Percentiles rank a stretch among this genome's conserved stretches.
These are phyloP conservation scores for Mixia osmundae DNA, from an alignment of 1,284 basidiomycete genomes.

Conservation along the genomic window DNA sequence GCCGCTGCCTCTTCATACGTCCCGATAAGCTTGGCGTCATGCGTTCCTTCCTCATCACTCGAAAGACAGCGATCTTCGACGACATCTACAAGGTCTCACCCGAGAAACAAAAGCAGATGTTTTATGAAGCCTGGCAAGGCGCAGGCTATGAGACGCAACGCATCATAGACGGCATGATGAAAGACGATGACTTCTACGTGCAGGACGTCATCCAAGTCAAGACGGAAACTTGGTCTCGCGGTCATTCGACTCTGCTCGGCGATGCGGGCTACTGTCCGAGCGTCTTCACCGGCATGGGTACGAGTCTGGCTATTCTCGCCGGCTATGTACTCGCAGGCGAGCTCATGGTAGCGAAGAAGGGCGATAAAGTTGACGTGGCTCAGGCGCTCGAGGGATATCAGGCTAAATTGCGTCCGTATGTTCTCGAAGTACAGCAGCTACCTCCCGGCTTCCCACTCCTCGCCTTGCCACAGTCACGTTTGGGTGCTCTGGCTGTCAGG, in stretches of 20 bases:
- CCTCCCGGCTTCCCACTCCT: no score
- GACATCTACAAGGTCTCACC: neutral
- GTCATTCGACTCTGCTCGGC: conserved; percentile 10
- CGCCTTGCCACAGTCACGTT: no score
- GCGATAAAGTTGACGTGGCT: no score
- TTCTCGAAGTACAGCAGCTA: no score
- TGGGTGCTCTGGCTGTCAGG: no score
- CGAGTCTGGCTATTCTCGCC: conserved; percentile 10
- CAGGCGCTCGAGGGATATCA: no score
- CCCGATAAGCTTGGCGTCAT: no score
- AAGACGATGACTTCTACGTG: conserved; percentile 12
- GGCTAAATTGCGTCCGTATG: no score
- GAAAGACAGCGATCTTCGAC: neutral
- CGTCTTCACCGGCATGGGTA: conserved; percentile 13
- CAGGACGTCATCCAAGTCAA: conserved; percentile 11
- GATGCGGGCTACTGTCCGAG: conserved; percentile 14
- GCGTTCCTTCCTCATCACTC: neutral
- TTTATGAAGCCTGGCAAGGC: neutral
- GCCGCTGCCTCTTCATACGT: no score
- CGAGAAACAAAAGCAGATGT: neutral
- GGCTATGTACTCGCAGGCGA: conserved; percentile 16
- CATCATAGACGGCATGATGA: conserved; percentile 4
- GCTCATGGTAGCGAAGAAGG: no score
- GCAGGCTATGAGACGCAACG: conserved; percentile 1
- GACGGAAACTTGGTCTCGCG: conserved; percentile 3